Evolutionary conservation across 805 yeast genomes (phyloP).

Genomic region (Saturnispora serradocipensis): DNA sequence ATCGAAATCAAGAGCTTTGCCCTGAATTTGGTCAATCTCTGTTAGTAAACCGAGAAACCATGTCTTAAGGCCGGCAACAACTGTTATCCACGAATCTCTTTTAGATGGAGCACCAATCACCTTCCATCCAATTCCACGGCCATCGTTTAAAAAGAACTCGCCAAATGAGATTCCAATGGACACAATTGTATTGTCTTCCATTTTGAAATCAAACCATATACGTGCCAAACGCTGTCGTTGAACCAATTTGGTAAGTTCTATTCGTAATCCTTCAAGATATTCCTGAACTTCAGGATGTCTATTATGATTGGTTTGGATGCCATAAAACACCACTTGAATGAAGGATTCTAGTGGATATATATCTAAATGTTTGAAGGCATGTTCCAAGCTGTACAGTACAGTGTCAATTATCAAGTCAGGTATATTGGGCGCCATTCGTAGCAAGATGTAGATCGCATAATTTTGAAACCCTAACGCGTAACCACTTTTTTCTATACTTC

Average conservation of each 20-base stretch:
- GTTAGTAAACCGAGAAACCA: constrained; percentile 1
- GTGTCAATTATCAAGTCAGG: constrained; percentile 4
- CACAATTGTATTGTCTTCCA: background rate
- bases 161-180: constrained; percentile 6
- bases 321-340: constrained; percentile 33
- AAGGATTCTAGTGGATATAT: constrained; percentile 49
- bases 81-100: constrained; percentile 2
- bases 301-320: constrained; percentile 33
- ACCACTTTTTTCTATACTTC: background rate
- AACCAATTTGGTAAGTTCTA: constrained; percentile 17
- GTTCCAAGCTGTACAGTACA: constrained; percentile 27
- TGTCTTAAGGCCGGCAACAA: constrained; percentile 3
- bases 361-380: constrained; percentile 41
- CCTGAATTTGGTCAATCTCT: background rate
- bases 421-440: background rate
- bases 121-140: constrained; percentile 6
- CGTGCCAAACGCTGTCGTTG: constrained; percentile 2
- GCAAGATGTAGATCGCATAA: background rate
- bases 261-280: constrained; percentile 27
- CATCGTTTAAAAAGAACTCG: constrained; percentile 5
- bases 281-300: constrained; percentile 38
- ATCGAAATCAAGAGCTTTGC: background rate
- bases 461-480: background rate
- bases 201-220: constrained; percentile 1
- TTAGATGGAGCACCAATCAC: constrained; percentile 4